Base-by-base conservation (phyloP, 1,284 basidiomycete genomes). In the Trametes sp. region DNA sequence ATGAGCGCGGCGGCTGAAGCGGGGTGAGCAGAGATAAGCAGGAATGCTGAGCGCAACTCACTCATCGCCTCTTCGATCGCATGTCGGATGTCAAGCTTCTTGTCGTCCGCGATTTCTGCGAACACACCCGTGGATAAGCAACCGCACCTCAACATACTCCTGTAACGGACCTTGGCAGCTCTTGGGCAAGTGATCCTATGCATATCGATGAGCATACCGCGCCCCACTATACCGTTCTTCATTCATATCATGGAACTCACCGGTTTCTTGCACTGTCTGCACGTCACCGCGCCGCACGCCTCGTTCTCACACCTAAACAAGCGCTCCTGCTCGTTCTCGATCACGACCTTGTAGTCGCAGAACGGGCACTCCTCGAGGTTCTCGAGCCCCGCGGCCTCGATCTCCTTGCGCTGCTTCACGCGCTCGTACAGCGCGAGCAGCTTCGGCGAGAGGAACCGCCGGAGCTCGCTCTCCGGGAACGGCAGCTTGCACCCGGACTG, bases 61-160 rank as follows among this genome's bases (percentile, higher is more conserved):
- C 91, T 92, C 94, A 96, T 95, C 4, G 94, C 94, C 74, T 96
- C 94, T 72, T 96, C 94, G 38, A 96, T 82, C 0, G 82, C 74
- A 77, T 96, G 94, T 53, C 87, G 83, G 11, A 84, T 88, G 75
- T 93, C 85, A 9, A 95, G 75, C 59, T 86, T 84, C 63, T 84
- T 86, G 72, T 95, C 92, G 8, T 87, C 82, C 63, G 89, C 88
- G 62, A 84, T 79, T 75, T 94, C 90, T 91, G 66, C 29, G 62
- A 54, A 50, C 42, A 13, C 38, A 29, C 44, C 19, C 33, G 49
- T 13, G 3, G 24, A 35, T 58, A 19, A 62, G 36, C 24, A 9
- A 51, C 4, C 11, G 59, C 31, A 33, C 8, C 45, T 52, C 16
- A 51, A 8, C 44, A 26, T n/a, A 46, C 28, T 31, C 51, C 10